Evolutionary conservation across 306 rosid species (phyloP).

Genomic region (Erythrophleum fordii): DNA sequence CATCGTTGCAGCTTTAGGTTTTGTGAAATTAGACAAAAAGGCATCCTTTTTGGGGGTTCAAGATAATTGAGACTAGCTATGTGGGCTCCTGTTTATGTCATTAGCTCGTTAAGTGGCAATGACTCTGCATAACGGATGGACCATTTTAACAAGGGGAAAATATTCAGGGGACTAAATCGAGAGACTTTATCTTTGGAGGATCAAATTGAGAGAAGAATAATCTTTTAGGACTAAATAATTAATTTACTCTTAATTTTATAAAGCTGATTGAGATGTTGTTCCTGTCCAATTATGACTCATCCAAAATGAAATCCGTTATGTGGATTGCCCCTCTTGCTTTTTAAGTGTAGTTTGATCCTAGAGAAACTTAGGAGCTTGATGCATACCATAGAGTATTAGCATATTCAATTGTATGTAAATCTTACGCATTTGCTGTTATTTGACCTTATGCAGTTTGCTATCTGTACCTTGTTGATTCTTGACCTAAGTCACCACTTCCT

Average conservation of each 20-base stretch:
- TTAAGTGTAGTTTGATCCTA: background rate
- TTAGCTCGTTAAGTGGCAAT: background rate
- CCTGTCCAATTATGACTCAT: background rate
- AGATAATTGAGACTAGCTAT: background rate
- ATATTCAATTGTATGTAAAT: conserved; percentile 9
- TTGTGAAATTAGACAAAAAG: background rate
- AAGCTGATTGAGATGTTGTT: background rate
- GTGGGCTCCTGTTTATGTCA: background rate
- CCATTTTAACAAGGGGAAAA: background rate
- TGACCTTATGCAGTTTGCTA: conserved; percentile 34
- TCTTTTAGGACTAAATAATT: background rate
- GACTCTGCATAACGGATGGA: background rate
- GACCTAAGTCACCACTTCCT: conserved; percentile 82
- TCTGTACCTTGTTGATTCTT: conserved; percentile 87
- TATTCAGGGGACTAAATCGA: background rate
- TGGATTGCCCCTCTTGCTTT: background rate
- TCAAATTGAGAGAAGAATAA: background rate
- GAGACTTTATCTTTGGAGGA: background rate
- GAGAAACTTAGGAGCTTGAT: background rate
- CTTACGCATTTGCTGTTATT: conserved; percentile 28
- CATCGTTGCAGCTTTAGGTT: background rate
- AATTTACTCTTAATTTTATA: background rate
- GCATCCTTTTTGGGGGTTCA: background rate
- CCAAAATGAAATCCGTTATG: too few species aligned
- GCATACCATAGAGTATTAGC: conserved; percentile 19